These are phyloP conservation scores for Caryopteris hybrid DNA, from an alignment of 305 asterid species.

Conservation along the genomic window DNA sequence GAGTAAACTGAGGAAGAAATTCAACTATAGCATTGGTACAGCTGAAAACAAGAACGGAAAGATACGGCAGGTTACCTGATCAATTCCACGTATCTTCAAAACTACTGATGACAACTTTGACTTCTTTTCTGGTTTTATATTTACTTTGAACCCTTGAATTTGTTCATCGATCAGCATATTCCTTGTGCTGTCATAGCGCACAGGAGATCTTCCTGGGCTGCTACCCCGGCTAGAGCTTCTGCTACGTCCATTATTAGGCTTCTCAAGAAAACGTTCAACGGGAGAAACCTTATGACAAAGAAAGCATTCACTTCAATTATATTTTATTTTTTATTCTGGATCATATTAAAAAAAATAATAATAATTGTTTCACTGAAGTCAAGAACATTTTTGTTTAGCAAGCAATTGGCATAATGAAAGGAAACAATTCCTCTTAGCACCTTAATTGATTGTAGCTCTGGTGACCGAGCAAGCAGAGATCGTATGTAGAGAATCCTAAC, in stretches of 20 bases:
- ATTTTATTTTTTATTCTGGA: not conserved
- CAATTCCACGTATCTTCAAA: conserved; percentile 97
- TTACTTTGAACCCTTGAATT: conserved; percentile 85
- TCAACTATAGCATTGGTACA: not conserved
- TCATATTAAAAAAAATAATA: not conserved
- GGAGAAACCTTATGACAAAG: conserved; percentile 69
- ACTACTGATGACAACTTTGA: conserved; percentile 96
- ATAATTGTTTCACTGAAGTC: conserved; percentile 10
- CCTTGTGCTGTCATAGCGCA: conserved; percentile 60
- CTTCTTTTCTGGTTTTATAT: conserved; percentile 91
- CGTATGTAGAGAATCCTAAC: conserved; percentile 97
- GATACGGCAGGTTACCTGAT: conserved; percentile 61
- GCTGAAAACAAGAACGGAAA: conserved; percentile 19
- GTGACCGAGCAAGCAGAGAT: conserved; percentile 96
- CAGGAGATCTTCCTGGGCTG: conserved; percentile 97
- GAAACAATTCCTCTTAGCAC: conserved; percentile 35
- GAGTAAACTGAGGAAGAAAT: not conserved
- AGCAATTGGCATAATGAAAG: conserved; percentile 11
- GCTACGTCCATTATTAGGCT: conserved; percentile 83
- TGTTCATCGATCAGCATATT: conserved; percentile 74
- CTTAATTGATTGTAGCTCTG: conserved; percentile 98
- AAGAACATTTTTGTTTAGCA: conserved; percentile 4
- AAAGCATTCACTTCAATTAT: not conserved
- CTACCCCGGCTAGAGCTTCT: conserved; percentile 96
- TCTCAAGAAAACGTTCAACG: conserved; percentile 90